phyloP scores from a whole-genome alignment of 192 early-diverging fungal species.

The Podila verticillata region DNA sequence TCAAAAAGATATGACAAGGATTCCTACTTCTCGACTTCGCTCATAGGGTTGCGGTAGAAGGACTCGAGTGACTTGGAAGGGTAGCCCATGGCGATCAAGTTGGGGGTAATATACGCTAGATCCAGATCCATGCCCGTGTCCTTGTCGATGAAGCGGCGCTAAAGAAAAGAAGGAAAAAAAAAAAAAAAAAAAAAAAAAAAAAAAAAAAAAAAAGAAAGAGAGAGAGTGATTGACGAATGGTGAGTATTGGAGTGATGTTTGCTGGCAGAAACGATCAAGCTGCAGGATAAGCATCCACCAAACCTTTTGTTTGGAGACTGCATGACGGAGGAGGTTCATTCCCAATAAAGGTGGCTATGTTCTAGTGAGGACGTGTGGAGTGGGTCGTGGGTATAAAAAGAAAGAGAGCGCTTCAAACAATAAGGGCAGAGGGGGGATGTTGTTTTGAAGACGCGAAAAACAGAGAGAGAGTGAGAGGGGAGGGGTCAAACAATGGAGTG shows the following conservation, averaged over 20 bases:
- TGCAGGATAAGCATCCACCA: too few relatives aligned
- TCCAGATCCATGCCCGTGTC: constrained; percentile 58
- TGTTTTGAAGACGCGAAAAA: too few relatives aligned
- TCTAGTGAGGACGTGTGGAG: not conserved
- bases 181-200: too few relatives aligned
- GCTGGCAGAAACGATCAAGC: too few relatives aligned
- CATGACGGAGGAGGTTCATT: constrained; percentile 49
- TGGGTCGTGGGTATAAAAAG: not conserved
- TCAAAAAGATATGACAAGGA: not conserved
- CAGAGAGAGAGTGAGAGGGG: too few relatives aligned
- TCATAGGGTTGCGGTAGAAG: constrained; percentile 64
- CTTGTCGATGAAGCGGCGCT: constrained; percentile 51
- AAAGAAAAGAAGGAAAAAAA: too few relatives aligned
- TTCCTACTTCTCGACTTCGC: constrained; percentile 64
- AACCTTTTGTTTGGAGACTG: constrained; percentile 48
- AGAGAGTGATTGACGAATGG: not conserved
- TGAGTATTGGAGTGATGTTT: not conserved
- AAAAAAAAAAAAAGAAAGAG: too few relatives aligned
- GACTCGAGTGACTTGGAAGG: constrained; percentile 63
- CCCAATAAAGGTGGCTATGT: not conserved
- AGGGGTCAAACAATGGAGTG: too few relatives aligned
- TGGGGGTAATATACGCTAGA: constrained; percentile 57
- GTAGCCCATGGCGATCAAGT: constrained; percentile 67
- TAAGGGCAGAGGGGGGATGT: not conserved
- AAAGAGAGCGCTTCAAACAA: too few relatives aligned